Base-by-base conservation (phyloP, 78 protist genomes). In the Diacronema lutheri region DNA sequence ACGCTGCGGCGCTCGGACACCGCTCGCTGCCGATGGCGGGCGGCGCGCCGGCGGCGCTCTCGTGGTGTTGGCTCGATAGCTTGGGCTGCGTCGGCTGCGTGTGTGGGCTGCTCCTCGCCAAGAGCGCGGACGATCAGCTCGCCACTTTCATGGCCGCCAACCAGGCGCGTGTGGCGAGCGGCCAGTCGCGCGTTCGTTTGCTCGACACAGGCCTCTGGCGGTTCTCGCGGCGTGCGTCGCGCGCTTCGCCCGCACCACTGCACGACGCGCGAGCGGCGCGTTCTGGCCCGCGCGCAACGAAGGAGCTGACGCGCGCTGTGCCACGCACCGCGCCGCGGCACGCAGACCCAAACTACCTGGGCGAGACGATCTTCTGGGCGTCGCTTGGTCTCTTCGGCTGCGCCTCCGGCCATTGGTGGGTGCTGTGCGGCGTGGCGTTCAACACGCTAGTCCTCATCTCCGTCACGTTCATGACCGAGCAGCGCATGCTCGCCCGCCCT, bases 181-280 rank as follows among this genome's bases (percentile, higher is more conserved):
- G 61, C 41, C 26, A 55, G 55, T 19, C 86, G 31, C 35, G 5
- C 50, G 19, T 19, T 11, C 72, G 64, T 38, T 12, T 84, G 56
- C 81, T 68, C 25, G 6, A n/a, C 16, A 13, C n/a, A 21, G 88
- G 88, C 37, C 41, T 73, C 35, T 84, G 81, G 81, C 38, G 61
- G 21, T 58, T 58, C 46, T 84, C 88, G 74, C 81, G 88, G 23
- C 88, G n/a, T n/a, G n/a, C n/a, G n/a, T n/a, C n/a, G n/a, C n/a
- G n/a, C n/a, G n/a, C n/a, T n/a, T n/a, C n/a, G n/a, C n/a, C n/a
- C n/a, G n/a, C n/a, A n/a, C n/a, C n/a, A n/a, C n/a, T n/a, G n/a
- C n/a, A n/a, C n/a, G n/a, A n/a, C n/a, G n/a, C n/a, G n/a, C n/a
- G n/a, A n/a, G n/a, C n/a, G n/a, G n/a, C n/a, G n/a, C n/a, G n/a